phyloP scores from a whole-genome alignment of 1,284 basidiomycete species.

The Agaricales sp. region DNA sequence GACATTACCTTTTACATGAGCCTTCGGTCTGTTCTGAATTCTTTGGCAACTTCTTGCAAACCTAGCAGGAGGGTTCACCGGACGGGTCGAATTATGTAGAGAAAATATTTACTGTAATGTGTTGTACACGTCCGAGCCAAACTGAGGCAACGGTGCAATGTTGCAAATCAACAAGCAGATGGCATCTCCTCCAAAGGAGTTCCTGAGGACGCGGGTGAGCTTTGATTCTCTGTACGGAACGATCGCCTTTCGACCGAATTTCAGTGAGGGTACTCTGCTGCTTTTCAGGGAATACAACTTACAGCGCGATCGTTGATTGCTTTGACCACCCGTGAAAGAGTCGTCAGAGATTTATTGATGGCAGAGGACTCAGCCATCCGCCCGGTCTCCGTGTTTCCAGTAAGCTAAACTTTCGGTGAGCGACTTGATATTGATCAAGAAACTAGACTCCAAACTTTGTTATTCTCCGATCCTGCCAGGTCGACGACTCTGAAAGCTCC shows the following conservation, averaged over 20 bases:
- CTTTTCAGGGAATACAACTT: constrained; percentile 16
- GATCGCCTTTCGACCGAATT: constrained; percentile 57
- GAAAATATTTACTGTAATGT: constrained; percentile 59
- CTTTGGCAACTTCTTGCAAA: constrained; percentile 75
- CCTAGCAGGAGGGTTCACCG: constrained; percentile 24
- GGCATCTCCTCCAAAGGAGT: constrained; percentile 73
- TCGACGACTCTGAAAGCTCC: constrained; percentile 82
- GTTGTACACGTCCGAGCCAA: constrained; percentile 74
- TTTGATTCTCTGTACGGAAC: constrained; percentile 83
- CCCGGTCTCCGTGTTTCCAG: constrained; percentile 63
- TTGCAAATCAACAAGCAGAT: constrained; percentile 76
- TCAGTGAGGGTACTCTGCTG: constrained; percentile 7
- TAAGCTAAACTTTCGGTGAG: constrained; percentile 33
- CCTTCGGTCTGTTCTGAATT: constrained; percentile 65
- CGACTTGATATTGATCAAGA: constrained; percentile 1
- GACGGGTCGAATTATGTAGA: neutral
- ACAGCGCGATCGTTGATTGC: constrained; percentile 68
- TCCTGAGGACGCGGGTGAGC: constrained; percentile 74
- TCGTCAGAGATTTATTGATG: constrained; percentile 78
- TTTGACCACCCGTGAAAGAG: constrained; percentile 76
- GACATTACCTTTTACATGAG: constrained; percentile 69
- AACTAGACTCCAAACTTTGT: constrained; percentile 39
- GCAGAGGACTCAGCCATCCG: constrained; percentile 77
- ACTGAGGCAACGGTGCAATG: constrained; percentile 69
- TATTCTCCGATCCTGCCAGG: constrained; percentile 82